Base-by-base conservation (phyloP, 2,329 filamentous ascomycete species). In the Orbilia oligospora region DNA sequence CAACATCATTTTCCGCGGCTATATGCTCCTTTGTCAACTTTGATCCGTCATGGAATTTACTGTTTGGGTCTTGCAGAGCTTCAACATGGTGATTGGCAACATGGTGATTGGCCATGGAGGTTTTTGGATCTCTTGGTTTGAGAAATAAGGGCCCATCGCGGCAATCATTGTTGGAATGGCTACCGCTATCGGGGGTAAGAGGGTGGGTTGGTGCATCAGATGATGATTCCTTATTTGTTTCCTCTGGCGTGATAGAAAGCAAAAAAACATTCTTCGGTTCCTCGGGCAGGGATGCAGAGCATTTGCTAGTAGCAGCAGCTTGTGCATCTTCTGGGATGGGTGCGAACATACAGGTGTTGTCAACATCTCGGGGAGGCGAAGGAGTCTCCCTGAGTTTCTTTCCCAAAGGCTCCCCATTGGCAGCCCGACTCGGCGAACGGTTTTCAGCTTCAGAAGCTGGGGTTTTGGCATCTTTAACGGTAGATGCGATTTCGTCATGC, bases 161-260 rank as follows among this genome's bases (percentile, higher is more conserved):
- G 24, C 56, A 61, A 66, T 64, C 65, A 76, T 76, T 76, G 72
- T 76, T 76, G 65, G 58, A 76, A 76, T 41, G 41, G 44, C 66
- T 61, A 36, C 56, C 30, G 22, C 33, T 63, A 16, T 36, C 36
- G 24, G 56, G 56, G n/a, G 56, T 61, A 5, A 61, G 56, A 44
- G 36, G 56, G 33, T 44, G 30, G 14, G 33, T 24, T 9, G 20
- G 6, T 46, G n/a, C 55, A 48, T 38, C 56, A 18, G 46, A 20
- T 24, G 20, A 65, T n/a, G 56, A 61, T 27, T 41, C 20, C 14
- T 36, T 61, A 18, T 61, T 36, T 14, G 56, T 61, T 41, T 61
- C 27, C 56, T 27, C 56, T 16, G 56, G 20, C 14, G 56, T 44
- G 14, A 20, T 27, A 3, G 56, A 44, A 61, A 61, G 36, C 36